These are phyloP conservation scores for Rasamsonia emersonii DNA, from an alignment of 2,329 filamentous ascomycete species.

Conservation along the genomic window DNA sequence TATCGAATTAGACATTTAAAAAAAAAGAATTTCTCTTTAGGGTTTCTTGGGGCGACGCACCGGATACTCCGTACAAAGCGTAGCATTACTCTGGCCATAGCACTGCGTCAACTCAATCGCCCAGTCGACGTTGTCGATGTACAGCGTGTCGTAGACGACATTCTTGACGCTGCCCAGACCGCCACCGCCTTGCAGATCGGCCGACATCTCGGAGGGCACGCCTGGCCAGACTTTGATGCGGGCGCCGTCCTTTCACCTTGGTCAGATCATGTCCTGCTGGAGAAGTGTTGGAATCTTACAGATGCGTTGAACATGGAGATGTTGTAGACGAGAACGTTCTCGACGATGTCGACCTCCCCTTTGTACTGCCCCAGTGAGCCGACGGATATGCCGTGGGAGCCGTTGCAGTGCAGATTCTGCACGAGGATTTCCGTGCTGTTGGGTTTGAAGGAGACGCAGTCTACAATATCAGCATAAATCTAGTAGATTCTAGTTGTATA, in stretches of 20 bases:
- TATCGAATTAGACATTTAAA: constrained; percentile 3
- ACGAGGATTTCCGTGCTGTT: constrained; percentile 62
- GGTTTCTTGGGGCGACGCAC: too few species aligned
- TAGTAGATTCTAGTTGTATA: background rate
- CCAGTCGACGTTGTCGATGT: constrained; percentile 55
- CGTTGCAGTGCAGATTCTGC: constrained; percentile 59
- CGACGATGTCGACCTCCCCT: constrained; percentile 56
- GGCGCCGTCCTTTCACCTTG: constrained; percentile 47
- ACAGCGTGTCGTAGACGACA: constrained; percentile 57
- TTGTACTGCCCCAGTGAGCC: constrained; percentile 62
- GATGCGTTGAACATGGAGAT: constrained; percentile 49
- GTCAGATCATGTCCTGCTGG: constrained; percentile 31
- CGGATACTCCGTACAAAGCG: constrained; percentile 52
- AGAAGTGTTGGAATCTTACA: constrained; percentile 19
- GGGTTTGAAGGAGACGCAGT: constrained; percentile 68
- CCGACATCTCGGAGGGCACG: constrained; percentile 45
- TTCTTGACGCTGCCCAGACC: constrained; percentile 55
- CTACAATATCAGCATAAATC: constrained; percentile 19
- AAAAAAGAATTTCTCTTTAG: constrained; percentile 6
- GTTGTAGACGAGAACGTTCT: constrained; percentile 60
- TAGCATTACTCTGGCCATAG: constrained; percentile 54
- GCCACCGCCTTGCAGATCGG: constrained; percentile 57
- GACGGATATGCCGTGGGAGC: constrained; percentile 65
- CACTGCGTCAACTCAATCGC: constrained; percentile 59
- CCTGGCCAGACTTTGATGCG: constrained; percentile 70